phyloP scores from a whole-genome alignment of 192 early-diverging fungal species.

The Rhizoclosmatium sp. region DNA sequence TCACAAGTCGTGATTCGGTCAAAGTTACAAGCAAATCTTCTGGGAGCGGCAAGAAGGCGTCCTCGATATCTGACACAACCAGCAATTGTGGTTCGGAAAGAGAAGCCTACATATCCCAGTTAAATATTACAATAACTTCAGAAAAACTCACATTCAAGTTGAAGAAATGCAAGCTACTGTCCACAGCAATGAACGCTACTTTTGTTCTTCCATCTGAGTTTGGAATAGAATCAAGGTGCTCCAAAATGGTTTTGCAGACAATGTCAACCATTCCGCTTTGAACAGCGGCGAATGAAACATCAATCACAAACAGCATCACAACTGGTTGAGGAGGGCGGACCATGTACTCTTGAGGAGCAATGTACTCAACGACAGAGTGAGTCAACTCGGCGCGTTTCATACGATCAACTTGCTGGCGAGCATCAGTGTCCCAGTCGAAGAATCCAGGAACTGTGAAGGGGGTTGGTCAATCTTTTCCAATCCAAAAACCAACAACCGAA shows the following conservation, averaged over 20 bases:
- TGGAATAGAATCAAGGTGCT: conserved; percentile 83
- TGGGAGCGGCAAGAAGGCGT: conserved; percentile 88
- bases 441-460: conserved; percentile 54
- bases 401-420: conserved; percentile 80
- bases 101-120: conserved; percentile 35
- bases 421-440: conserved; percentile 71
- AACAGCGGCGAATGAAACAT: conserved; percentile 90
- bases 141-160: conserved; percentile 69
- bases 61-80: conserved; percentile 90
- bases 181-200: conserved; percentile 90
- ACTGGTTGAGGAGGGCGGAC: conserved; percentile 96
- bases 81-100: conserved; percentile 92
- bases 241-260: conserved; percentile 81
- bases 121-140: conserved; percentile 32
- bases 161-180: conserved; percentile 90
- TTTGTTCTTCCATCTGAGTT: conserved; percentile 89
- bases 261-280: conserved; percentile 84
- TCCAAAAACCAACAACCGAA: not conserved
- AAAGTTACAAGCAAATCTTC: conserved; percentile 89
- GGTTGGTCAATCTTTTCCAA: not conserved
- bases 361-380: conserved; percentile 89
- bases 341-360: conserved; percentile 98
- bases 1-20: conserved; percentile 76
- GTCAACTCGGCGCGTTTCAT: conserved; percentile 91
- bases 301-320: conserved; percentile 91